Evolutionary conservation across 768 basidiomycete genomes (phyloP).

Genomic region (Russula sp.): DNA sequence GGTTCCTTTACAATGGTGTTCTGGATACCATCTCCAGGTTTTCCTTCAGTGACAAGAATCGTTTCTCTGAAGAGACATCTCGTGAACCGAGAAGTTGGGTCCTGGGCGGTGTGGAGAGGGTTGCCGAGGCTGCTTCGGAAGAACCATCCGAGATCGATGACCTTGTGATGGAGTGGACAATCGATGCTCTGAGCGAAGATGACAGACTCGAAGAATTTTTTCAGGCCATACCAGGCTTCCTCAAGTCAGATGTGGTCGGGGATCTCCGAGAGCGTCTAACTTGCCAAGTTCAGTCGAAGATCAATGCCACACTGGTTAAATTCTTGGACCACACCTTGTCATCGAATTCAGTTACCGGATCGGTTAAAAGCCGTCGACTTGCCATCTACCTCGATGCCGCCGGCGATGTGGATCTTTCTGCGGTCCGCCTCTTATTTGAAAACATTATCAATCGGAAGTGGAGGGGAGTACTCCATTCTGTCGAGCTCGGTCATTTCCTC

Average conservation of each 20-base stretch:
- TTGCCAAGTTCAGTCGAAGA: neutral
- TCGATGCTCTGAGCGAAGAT: neutral
- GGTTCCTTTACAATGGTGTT: too few relatives aligned
- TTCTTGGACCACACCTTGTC: neutral
- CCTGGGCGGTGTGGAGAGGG: neutral
- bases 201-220: neutral
- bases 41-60: too few relatives aligned
- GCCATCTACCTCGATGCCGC: neutral
- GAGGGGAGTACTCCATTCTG: too few relatives aligned
- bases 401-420: too few relatives aligned
- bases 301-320: neutral
- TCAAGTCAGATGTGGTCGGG: too few relatives aligned
- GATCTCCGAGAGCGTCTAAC: too few relatives aligned
- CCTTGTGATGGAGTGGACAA: neutral
- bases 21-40: too few relatives aligned
- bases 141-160: neutral
- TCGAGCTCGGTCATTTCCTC: too few relatives aligned
- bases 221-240: neutral
- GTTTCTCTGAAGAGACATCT: too few relatives aligned
- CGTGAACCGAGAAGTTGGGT: too few relatives aligned
- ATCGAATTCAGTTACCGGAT: neutral
- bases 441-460: too few relatives aligned
- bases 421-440: too few relatives aligned
- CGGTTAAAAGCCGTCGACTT: neutral
- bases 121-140: neutral